Percentiles rank a stretch among this genome's conserved stretches.
Conservation (phyloP, 495 filamentous ascomycete species). For the Amphirosellinia nigrospora region DNA sequence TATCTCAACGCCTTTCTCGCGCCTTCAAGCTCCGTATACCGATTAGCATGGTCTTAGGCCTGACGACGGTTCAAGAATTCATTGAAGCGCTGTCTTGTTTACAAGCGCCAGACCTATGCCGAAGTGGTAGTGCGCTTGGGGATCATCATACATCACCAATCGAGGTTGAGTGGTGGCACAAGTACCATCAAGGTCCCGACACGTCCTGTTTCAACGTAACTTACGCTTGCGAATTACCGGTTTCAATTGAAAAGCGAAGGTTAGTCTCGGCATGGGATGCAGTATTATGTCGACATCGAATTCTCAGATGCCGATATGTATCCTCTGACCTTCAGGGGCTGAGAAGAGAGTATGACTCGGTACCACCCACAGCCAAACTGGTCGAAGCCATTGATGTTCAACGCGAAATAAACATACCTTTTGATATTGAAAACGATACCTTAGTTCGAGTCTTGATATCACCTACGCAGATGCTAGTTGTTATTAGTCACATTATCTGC, state of each 20-base stretch:
- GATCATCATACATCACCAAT: conserved; percentile 8
- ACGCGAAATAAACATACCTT: conserved; percentile 29
- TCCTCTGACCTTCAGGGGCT: background rate
- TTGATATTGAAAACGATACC: conserved; percentile 24
- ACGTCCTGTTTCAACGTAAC: conserved; percentile 19
- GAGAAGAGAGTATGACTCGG: background rate
- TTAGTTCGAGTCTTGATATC: conserved; percentile 34
- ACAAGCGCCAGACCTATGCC: background rate
- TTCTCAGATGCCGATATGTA: background rate
- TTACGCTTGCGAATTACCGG: background rate
- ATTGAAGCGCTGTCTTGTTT: background rate
- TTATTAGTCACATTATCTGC: conserved; percentile 40
- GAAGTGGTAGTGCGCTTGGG: background rate
- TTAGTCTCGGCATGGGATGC: background rate
- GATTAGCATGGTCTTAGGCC: background rate
- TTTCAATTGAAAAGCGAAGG: background rate
- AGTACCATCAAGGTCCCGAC: background rate
- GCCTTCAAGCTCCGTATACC: background rate
- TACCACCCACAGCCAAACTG: background rate
- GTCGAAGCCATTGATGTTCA: conserved; percentile 18
- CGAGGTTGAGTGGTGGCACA: conserved; percentile 18
- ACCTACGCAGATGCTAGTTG: conserved; percentile 25
- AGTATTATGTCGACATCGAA: background rate
- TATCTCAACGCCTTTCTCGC: background rate
- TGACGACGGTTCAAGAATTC: background rate